Percentiles rank a stretch among this genome's conserved stretches.
Conservation (phyloP, 2,329 filamentous ascomycete genomes). For the Trichophyton simii region DNA sequence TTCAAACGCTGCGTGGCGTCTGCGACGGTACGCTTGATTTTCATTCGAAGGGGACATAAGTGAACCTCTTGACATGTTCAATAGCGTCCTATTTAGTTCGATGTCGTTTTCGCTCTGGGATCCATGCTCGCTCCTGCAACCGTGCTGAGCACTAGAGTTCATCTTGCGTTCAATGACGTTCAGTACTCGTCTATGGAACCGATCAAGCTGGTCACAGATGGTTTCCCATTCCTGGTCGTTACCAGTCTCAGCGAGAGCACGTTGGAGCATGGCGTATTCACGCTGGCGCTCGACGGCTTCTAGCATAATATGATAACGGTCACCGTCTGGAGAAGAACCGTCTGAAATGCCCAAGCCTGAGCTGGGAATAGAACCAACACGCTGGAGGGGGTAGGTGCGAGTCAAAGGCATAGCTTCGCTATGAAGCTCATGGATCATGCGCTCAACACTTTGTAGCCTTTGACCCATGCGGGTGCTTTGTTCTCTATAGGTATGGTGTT, state of each 20-base stretch:
- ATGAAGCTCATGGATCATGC: background rate
- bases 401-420: background rate
- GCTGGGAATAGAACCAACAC: background rate
- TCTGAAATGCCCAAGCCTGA: background rate
- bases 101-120: background rate
- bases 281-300: constrained; percentile 8
- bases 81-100: constrained; percentile 1
- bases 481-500: background rate
- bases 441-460: background rate
- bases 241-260: constrained; percentile 1
- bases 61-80: background rate
- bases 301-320: constrained; percentile 12
- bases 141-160: constrained; percentile 9
- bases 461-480: background rate
- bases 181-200: constrained; percentile 8
- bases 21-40: background rate
- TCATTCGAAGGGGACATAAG: background rate
- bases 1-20: background rate
- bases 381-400: background rate
- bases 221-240: constrained; percentile 12
- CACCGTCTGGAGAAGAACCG: background rate
- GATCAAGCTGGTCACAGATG: constrained; percentile 11
- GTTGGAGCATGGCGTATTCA: constrained; percentile 10
- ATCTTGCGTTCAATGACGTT: constrained; percentile 11
- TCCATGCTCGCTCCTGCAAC: constrained; percentile 3